phyloP scores from a whole-genome alignment of 768 basidiomycete species.

The Pseudohyphozyma bogoriensis region DNA sequence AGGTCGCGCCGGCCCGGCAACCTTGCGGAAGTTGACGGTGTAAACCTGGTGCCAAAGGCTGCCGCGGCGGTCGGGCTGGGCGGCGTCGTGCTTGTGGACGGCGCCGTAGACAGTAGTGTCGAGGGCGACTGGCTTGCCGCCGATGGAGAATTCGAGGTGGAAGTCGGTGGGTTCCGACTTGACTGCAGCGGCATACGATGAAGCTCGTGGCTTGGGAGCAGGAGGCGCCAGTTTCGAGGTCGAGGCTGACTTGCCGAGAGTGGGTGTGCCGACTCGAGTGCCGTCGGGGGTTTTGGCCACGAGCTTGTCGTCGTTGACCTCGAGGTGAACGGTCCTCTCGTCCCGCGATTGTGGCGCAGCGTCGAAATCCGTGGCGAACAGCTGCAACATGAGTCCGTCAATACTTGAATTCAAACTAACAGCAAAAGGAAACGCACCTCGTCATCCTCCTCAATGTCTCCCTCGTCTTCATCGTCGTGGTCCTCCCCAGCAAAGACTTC shows the following conservation, averaged over 20 bases:
- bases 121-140: conserved; percentile 68
- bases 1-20: conserved; percentile 47
- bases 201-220: conserved; percentile 13
- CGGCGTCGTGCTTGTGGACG: conserved; percentile 73
- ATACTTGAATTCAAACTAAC: neutral
- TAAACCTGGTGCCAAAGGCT: conserved; percentile 71
- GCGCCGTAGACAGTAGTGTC: conserved; percentile 94
- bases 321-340: conserved; percentile 30
- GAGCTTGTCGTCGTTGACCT: conserved; percentile 46
- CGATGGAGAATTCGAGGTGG: conserved; percentile 94
- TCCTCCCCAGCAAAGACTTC: neutral
- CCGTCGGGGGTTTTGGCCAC: conserved; percentile 96
- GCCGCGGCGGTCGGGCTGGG: conserved; percentile 30
- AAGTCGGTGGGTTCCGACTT: conserved; percentile 89
- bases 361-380: conserved; percentile 8
- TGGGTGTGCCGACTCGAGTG: conserved; percentile 83
- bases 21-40: conserved; percentile 86
- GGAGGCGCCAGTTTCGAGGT: conserved; percentile 40
- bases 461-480: neutral
- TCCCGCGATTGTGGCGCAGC: conserved; percentile 7
- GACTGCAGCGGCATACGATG: conserved; percentile 92
- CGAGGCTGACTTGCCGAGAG: conserved; percentile 40
- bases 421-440: neutral
- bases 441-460: conserved; percentile 1
- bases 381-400: conserved; percentile 3